These are phyloP conservation scores for Geotrichum histeridarum DNA, from an alignment of 1,139 yeast genomes.

Conservation along the genomic window DNA sequence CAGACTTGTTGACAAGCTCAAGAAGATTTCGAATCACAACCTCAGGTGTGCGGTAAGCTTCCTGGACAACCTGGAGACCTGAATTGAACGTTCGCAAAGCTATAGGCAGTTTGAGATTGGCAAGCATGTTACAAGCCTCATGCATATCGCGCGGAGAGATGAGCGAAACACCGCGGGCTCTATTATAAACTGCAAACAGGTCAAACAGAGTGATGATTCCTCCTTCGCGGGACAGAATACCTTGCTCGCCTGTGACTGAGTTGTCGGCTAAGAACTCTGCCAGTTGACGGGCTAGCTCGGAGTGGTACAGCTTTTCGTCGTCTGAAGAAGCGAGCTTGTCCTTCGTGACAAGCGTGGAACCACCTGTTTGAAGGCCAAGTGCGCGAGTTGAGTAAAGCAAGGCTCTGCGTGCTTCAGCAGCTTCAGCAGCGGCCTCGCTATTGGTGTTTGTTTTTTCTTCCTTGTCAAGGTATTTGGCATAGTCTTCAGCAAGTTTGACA, in stretches of 20 bases:
- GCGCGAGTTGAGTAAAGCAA: slow-evolving; percentile 34
- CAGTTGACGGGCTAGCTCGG: slow-evolving; percentile 54
- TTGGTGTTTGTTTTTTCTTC: slow-evolving; percentile 22
- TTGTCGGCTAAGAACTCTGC: slow-evolving; percentile 46
- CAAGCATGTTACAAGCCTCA: slow-evolving; percentile 49
- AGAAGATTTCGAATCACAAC: slow-evolving; percentile 35
- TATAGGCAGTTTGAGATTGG: slow-evolving; percentile 44
- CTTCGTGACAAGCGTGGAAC: slow-evolving; percentile 36
- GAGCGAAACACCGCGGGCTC: slow-evolving; percentile 54
- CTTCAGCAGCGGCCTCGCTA: slow-evolving; percentile 6
- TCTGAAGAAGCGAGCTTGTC: slow-evolving; percentile 33
- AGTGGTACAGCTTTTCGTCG: slow-evolving; percentile 40
- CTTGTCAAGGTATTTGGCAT: slow-evolving; percentile 37
- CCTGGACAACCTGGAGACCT: slow-evolving; percentile 47
- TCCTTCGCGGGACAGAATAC: slow-evolving; percentile 45
- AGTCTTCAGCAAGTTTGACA: slow-evolving; percentile 51
- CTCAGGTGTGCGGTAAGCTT: slow-evolving; percentile 37
- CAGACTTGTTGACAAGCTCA: slow-evolving; percentile 33
- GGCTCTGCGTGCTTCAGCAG: slow-evolving; percentile 29
- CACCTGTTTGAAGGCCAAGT: slow-evolving; percentile 29
- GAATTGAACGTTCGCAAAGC: slow-evolving; percentile 40
- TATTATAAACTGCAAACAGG: slow-evolving; percentile 55
- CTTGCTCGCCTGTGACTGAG: slow-evolving; percentile 29
- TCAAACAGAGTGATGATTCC: slow-evolving; percentile 59
- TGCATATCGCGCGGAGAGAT: slow-evolving; percentile 55